Evolutionary conservation across 1,284 basidiomycete species (phyloP), one percentile per base, ranked within the genome.

Genomic region (Cutaneotrichosporon sp.): DNA sequence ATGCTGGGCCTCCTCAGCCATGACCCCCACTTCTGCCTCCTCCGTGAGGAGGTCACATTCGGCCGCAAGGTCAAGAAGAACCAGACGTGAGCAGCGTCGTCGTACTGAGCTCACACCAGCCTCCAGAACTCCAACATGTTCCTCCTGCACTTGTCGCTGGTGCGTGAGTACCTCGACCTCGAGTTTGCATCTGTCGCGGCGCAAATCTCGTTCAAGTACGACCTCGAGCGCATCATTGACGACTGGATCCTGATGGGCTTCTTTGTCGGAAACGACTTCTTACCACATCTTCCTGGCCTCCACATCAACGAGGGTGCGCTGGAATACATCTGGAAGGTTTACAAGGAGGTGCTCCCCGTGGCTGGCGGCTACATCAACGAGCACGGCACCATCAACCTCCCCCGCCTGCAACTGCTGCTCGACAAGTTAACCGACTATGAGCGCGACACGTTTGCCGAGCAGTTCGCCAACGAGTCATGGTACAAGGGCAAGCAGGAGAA

Each of bases 21-120:
- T 80, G 97, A 99, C 80, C 97, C 97, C 4, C 97, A 99, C 82
- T 99, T 99, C 82, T 97, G 94, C 81, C 84, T 99, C 64, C 83
- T 99, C 71, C 88, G 97, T 68, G 97, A 99, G 81, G 96, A 99
- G 81, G 97, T 99, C 73, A 94, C 95, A 73, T 99, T 99, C 82
- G 96, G 96, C 18, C 90, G 92, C 14, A 84, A 88, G 62, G 82
- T 87, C 64, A 87, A 85, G 79, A 93, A 90, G 79, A 84, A 83
- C 57, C 85, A 84, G 69, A 85, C 86, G 88, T 92, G 70, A 62
- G 86, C 81, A 42, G 62, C 73, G 60, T 2, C 3, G 4, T 6
- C 2, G 26, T 2, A 6, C 36, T 49, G 1, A 49, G 34, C 51
- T 53, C 5, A 16, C 13, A 5, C 22, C 69, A 92, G 91, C 64